Evolutionary conservation across 148 eudicot genomes (phyloP).

Genomic region (Chenopodium quinoa): DNA sequence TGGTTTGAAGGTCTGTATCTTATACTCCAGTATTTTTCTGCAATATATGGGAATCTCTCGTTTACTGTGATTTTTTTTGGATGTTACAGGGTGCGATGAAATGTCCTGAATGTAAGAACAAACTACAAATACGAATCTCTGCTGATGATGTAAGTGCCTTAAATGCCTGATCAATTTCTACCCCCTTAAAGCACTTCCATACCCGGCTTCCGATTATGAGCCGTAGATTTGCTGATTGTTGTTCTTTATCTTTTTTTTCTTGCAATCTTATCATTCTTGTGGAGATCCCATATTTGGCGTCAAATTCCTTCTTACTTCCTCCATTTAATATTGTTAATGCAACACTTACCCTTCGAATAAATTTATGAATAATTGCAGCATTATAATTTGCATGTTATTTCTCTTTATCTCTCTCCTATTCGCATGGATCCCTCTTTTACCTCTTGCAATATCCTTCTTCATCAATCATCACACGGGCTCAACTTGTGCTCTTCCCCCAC

Average conservation of each 20-base stretch:
- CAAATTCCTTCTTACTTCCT: background rate
- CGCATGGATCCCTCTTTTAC: no score
- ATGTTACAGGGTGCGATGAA: constrained; percentile 82
- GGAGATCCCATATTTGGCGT: background rate
- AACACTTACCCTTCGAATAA: no score
- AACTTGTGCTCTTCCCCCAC: no score
- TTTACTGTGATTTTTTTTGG: constrained; percentile 1
- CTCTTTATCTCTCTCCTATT: no score
- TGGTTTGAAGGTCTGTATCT: background rate
- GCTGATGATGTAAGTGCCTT: constrained; percentile 78
- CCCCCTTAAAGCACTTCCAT: background rate
- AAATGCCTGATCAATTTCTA: background rate
- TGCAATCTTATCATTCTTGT: background rate
- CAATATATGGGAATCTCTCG: background rate
- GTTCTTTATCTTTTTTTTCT: background rate
- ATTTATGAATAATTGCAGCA: no score
- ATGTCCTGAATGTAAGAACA: constrained; percentile 84
- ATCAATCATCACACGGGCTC: no score
- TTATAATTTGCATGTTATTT: no score
- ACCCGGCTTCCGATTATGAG: background rate
- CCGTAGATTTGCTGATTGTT: background rate
- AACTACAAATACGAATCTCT: constrained; percentile 67
- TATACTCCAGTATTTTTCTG: background rate
- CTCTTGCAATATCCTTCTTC: no score
- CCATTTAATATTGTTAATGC: no score